These are phyloP conservation scores for Acer campestre DNA, from an alignment of 345 rosid genomes.

Conservation along the genomic window DNA sequence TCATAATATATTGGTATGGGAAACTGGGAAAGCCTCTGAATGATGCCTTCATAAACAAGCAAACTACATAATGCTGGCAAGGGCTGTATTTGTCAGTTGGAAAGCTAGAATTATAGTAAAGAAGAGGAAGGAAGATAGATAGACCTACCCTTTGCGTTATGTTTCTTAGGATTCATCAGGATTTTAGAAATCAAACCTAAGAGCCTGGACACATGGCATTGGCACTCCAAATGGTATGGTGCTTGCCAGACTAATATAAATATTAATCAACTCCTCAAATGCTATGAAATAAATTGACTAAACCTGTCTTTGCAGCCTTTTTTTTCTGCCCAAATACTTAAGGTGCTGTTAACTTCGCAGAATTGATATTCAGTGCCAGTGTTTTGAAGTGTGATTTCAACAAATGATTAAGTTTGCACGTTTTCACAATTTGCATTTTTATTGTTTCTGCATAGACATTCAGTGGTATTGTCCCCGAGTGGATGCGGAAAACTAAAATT, in stretches of 20 bases:
- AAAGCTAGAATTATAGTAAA: too few relatives aligned
- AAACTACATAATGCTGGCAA: too few relatives aligned
- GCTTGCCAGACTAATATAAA: not conserved
- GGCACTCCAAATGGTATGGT: not conserved
- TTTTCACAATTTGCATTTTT: conserved; percentile 14
- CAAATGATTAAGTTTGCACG: not conserved
- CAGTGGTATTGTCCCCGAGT: conserved; percentile 59
- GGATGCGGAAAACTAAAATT: conserved; percentile 65
- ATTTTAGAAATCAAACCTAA: too few relatives aligned
- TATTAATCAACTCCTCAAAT: not conserved
- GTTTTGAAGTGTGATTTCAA: conserved; percentile 4
- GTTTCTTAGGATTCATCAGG: too few relatives aligned
- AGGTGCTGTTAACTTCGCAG: not conserved
- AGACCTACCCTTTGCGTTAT: too few relatives aligned
- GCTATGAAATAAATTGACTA: not conserved
- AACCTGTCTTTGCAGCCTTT: not conserved
- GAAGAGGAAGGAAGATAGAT: too few relatives aligned
- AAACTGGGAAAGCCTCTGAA: too few relatives aligned
- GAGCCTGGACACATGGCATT: conserved; percentile 1
- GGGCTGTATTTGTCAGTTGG: too few relatives aligned
- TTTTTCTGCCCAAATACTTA: not conserved
- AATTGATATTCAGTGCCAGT: not conserved
- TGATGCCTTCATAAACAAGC: too few relatives aligned
- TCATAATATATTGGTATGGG: too few relatives aligned
- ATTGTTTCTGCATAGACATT: conserved; percentile 58